phyloP scores from a whole-genome alignment of 2,329 filamentous ascomycete species.

The Diplocarpon mali region DNA sequence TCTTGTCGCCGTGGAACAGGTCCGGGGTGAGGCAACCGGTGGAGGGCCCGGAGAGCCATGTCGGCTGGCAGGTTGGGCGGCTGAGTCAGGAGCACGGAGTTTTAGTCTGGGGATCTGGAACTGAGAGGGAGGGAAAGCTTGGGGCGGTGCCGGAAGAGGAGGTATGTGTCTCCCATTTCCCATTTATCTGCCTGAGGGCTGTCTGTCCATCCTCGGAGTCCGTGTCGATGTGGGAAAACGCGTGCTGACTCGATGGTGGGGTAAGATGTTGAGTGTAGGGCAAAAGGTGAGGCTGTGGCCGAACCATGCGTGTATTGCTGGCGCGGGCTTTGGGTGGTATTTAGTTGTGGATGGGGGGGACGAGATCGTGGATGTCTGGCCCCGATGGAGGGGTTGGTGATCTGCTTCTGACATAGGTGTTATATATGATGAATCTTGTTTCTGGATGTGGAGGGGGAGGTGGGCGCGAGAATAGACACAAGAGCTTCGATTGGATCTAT shows the following conservation, averaged over 20 bases:
- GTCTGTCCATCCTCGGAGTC: too few relatives aligned
- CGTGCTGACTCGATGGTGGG: too few relatives aligned
- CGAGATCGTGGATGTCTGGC: slow-evolving; percentile 65
- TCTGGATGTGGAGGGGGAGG: too few relatives aligned
- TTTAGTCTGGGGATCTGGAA: slow-evolving; percentile 40
- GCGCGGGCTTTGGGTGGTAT: slow-evolving; percentile 62
- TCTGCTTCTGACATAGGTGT: too few relatives aligned
- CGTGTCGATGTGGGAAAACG: too few relatives aligned
- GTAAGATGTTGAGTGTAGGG: slow-evolving; percentile 40
- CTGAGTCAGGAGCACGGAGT: slow-evolving; percentile 75
- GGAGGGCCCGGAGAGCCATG: slow-evolving; percentile 31
- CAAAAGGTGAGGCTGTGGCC: slow-evolving; percentile 63
- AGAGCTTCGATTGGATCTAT: neutral
- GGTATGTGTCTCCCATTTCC: neutral
- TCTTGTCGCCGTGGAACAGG: slow-evolving; percentile 49
- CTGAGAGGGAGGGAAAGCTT: neutral
- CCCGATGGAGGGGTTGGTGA: slow-evolving; percentile 60
- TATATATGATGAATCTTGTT: too few relatives aligned
- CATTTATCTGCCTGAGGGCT: too few relatives aligned
- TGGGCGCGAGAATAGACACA: too few relatives aligned
- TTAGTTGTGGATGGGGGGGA: slow-evolving; percentile 59
- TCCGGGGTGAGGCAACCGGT: slow-evolving; percentile 23
- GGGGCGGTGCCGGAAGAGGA: slow-evolving; percentile 32
- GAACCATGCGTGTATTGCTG: slow-evolving; percentile 71
- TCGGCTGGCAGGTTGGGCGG: slow-evolving; percentile 56